Conservation (phyloP, 805 yeast species). For the Zygotorulaspora sp. region DNA sequence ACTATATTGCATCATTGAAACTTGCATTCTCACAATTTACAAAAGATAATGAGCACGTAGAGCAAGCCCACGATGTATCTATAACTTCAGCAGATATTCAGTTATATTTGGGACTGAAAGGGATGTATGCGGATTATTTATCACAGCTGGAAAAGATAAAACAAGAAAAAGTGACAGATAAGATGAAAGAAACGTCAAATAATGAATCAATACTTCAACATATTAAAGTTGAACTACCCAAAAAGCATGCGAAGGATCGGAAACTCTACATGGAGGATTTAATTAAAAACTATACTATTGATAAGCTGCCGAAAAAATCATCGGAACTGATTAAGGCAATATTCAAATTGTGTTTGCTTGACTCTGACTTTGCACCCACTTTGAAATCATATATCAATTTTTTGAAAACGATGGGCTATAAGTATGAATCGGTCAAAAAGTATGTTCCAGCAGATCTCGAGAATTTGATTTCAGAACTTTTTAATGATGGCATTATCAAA, state of each 20-base stretch:
- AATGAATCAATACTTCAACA: conserved; percentile 17
- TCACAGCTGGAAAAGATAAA: conserved; percentile 22
- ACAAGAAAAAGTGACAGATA: conserved; percentile 10
- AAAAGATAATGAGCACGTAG: conserved; percentile 30
- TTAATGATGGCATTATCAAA: conserved; percentile 5
- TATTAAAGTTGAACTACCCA: conserved; percentile 25
- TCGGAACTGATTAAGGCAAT: conserved; percentile 17
- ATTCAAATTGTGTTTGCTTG: conserved; percentile 24
- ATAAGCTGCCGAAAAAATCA: conserved; percentile 10
- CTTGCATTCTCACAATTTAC: conserved; percentile 24
- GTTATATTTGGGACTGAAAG: conserved; percentile 28
- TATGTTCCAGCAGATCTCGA: conserved; percentile 10
- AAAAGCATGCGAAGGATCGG: conserved; percentile 25
- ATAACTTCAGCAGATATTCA: conserved; percentile 30
- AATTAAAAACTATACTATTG: conserved; percentile 12
- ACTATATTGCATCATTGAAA: conserved; percentile 23
- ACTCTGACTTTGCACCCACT: conserved; percentile 25
- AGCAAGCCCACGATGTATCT: conserved; percentile 15
- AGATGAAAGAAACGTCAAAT: conserved; percentile 4
- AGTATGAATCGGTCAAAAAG: conserved; percentile 12
- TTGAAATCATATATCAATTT: conserved; percentile 23
- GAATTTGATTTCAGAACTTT: neutral
- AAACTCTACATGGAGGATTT: conserved; percentile 26
- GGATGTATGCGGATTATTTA: conserved; percentile 33
- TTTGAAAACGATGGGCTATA: conserved; percentile 23